A percentile compares a stretch with the other conserved stretches of the same genome.
Conservation (phyloP, 2,329 filamentous ascomycete genomes). For the Phialocephala subalpina region DNA sequence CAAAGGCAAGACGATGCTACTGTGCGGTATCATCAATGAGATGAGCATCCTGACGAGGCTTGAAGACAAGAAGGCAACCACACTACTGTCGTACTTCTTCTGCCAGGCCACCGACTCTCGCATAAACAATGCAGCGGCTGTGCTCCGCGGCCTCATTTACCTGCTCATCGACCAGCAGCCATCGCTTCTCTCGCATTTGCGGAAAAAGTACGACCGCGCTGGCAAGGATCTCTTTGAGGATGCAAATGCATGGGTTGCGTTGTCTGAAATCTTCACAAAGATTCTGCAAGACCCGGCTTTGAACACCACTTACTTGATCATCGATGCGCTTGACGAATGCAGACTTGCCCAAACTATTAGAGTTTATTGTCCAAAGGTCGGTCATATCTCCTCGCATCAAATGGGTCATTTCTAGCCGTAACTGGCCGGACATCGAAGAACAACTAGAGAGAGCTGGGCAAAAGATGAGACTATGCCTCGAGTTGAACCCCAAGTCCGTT, state of each 20-base stretch:
- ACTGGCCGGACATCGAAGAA: too few species aligned
- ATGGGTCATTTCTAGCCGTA: too few species aligned
- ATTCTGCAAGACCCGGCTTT: constrained; percentile 49
- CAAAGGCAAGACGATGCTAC: constrained; percentile 27
- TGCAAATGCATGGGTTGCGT: constrained; percentile 46
- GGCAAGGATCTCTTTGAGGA: constrained; percentile 50
- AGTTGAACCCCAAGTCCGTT: too few species aligned
- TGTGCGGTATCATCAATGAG: constrained; percentile 22
- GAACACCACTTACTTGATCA: constrained; percentile 45
- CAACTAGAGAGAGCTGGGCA: too few species aligned
- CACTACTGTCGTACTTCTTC: constrained; percentile 48
- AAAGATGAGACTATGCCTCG: too few species aligned
- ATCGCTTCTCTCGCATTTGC: constrained; percentile 46
- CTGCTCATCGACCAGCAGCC: constrained; percentile 47
- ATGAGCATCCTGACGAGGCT: constrained; percentile 32
- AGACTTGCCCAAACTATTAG: constrained; percentile 20
- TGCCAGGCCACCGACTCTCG: constrained; percentile 50
- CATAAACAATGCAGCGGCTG: constrained; percentile 49
- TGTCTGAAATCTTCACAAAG: constrained; percentile 48
- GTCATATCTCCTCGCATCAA: too few species aligned
- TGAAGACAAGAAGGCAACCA: constrained; percentile 4
- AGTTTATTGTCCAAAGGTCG: too few species aligned
- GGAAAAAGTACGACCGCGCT: constrained; percentile 44
- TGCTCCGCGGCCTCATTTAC: constrained; percentile 54
- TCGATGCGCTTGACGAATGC: constrained; percentile 59